Percentiles rank a stretch among this genome's conserved stretches.
phyloP scores from a whole-genome alignment of 805 yeast species.

The Suhomyces xylopsoci region DNA sequence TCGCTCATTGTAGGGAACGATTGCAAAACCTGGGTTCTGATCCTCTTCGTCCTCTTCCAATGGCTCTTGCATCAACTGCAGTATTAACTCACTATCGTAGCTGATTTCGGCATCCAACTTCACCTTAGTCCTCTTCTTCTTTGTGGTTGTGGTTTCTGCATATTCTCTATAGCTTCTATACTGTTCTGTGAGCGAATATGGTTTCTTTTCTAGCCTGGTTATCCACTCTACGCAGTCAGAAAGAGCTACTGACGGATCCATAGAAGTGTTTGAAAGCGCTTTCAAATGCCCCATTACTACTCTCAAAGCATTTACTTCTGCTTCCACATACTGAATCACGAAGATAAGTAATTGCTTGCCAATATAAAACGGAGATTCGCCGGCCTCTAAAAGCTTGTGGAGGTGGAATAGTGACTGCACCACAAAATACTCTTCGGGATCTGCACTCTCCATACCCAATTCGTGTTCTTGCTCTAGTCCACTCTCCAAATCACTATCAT shows the following conservation, averaged over 20 bases:
- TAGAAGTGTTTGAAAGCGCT: constrained; percentile 16
- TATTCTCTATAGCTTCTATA: background rate
- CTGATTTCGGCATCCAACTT: background rate
- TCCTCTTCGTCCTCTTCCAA: background rate
- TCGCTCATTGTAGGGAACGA: background rate
- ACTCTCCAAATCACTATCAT: constrained; percentile 21
- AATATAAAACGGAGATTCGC: constrained; percentile 27
- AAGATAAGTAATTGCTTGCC: constrained; percentile 24
- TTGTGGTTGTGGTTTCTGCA: background rate
- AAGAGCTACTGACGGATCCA: constrained; percentile 14
- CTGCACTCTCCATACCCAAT: background rate
- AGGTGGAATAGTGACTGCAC: constrained; percentile 16
- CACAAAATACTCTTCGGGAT: constrained; percentile 9
- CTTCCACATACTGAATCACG: constrained; percentile 16
- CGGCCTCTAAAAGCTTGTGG: constrained; percentile 18
- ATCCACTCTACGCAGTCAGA: constrained; percentile 24
- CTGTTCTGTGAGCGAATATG: background rate
- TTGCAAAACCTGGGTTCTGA: constrained; percentile 2
- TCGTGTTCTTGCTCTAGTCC: background rate
- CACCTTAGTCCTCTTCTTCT: background rate
- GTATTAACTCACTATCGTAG: background rate
- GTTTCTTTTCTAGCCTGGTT: constrained; percentile 4
- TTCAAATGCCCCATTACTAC: constrained; percentile 18
- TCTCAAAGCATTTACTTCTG: constrained; percentile 12
- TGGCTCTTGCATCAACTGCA: background rate